Evolutionary conservation across 2,329 filamentous ascomycete species (phyloP), one percentile per base, ranked within the genome.

Genomic region (Claviceps sorghi): DNA sequence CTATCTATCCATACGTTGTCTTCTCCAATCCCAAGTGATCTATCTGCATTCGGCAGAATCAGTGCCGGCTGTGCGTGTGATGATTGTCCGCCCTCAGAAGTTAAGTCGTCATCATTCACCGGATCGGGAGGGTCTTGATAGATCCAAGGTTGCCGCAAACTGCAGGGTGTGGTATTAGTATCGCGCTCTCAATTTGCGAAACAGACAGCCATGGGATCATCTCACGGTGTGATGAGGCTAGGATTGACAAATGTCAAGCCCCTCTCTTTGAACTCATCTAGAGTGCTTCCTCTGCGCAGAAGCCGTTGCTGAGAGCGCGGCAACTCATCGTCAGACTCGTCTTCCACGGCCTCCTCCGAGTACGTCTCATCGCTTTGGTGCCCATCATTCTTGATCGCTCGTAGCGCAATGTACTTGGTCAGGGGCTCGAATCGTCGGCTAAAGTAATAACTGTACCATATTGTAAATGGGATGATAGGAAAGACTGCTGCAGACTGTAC

Each of bases 401-500:
- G 79, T 45, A 98, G 72, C 30, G 94, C 89, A 64, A 98, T 97
- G 64, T 93, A 96, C 59, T 82, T 84, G 67, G 90, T 95, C 54
- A 98, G 70, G 0, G 93, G 91, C 61, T 88, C 86, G 61, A 93
- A 98, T 1, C 85, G 86, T 45, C 78, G 77, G 44, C 79, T 77
- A 64, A 88, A 97, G 58, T 88, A 86, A 66, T 87, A 86, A 57
- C 80, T 85, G 64, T 94, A 95, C 90, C 91, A 97, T 17, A 95
- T 72, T 0, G 91, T 96, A 34, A 81, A 80, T 10, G 83, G 72
- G 4, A 95, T 72, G 3, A 98, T 75, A 4, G 93, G 94, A 0
- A 85, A 66, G 21, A 96, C 76, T 32, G 90, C 72, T 13, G 81
- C 70, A 0, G 88, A 86, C 47, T 85, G 78, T 21, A 83, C 79